These are phyloP conservation scores for Pichia thaimueangensis DNA, from an alignment of 805 yeast genomes.

Conservation along the genomic window DNA sequence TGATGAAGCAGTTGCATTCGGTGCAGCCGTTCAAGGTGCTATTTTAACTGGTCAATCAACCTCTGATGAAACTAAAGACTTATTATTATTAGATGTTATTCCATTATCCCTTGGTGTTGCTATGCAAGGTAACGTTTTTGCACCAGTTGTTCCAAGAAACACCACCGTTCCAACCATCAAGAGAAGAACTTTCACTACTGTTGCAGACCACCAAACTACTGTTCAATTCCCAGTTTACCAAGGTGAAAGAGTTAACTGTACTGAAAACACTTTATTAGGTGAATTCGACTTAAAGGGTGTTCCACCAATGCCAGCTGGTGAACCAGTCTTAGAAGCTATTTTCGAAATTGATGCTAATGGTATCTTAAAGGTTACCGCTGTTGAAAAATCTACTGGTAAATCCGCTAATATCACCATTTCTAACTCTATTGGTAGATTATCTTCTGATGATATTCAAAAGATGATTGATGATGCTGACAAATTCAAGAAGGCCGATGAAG, in stretches of 20 bases:
- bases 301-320: conserved; percentile 99
- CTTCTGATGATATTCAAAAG: conserved; percentile 94
- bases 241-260: conserved; percentile 99
- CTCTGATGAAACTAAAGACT: conserved; percentile 89
- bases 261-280: conserved; percentile 96
- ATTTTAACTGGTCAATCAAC: conserved; percentile 90
- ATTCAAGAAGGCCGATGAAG: conserved; percentile 98
- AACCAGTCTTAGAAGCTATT: conserved; percentile 98
- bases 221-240: conserved; percentile 99
- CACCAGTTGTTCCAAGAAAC: conserved; percentile 99
- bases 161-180: conserved; percentile 98
- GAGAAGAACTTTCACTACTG: conserved; percentile 98
- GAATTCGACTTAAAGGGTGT: conserved; percentile 97
- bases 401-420: conserved; percentile 97
- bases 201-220: conserved; percentile 97
- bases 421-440: conserved; percentile 97
- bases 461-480: conserved; percentile 98
- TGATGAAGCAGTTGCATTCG: conserved; percentile 98
- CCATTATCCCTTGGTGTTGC: conserved; percentile 99
- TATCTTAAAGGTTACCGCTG: conserved; percentile 97
- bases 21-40: conserved; percentile 99
- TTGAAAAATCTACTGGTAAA: conserved; percentile 98
- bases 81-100: conserved; percentile 92
- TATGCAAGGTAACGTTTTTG: conserved; percentile 98
- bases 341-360: conserved; percentile 99